Percentiles rank a stretch among this genome's conserved stretches.
Evolutionary conservation across 495 filamentous ascomycete species (phyloP).

Genomic region (Annulohypoxylon maeteangense): DNA sequence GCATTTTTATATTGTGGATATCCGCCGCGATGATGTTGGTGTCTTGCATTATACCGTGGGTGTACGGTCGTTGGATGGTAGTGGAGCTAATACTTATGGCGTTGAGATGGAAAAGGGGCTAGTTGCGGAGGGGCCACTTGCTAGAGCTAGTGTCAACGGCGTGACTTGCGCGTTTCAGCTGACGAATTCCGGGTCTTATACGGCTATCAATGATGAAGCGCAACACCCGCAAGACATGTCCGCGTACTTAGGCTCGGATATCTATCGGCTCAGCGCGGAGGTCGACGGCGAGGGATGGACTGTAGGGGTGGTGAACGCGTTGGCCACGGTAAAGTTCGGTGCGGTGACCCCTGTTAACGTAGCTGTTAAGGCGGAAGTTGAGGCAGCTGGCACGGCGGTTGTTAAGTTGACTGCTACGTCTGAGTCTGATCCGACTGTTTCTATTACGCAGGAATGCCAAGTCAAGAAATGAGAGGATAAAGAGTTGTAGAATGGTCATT

Average conservation of each 20-base stretch:
- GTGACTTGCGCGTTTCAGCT: conserved; percentile 49
- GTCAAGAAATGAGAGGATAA: conserved; percentile 31
- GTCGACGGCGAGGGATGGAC: conserved; percentile 50
- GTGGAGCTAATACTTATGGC: conserved; percentile 45
- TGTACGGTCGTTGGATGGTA: conserved; percentile 49
- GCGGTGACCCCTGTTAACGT: conserved; percentile 44
- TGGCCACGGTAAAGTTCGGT: conserved; percentile 46
- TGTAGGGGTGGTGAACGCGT: conserved; percentile 50
- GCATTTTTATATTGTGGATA: conserved; percentile 53
- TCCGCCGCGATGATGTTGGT: conserved; percentile 48
- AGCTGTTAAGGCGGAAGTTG: conserved; percentile 44
- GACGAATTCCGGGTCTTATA: conserved; percentile 47
- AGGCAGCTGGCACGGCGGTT: conserved; percentile 38
- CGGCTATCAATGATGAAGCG: conserved; percentile 4
- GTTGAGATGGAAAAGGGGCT: conserved; percentile 44
- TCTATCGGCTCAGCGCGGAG: conserved; percentile 47
- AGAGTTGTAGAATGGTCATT: neutral
- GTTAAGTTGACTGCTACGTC: conserved; percentile 53
- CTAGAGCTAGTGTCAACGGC: conserved; percentile 34
- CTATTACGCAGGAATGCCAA: conserved; percentile 39
- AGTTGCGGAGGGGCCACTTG: conserved; percentile 25
- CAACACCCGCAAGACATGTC: conserved; percentile 47
- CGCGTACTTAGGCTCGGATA: conserved; percentile 43
- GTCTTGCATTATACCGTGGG: conserved; percentile 53
- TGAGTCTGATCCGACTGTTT: conserved; percentile 48